Evolutionary conservation across 441 rosid species (phyloP).

Genomic region (Melastoma candidum): DNA sequence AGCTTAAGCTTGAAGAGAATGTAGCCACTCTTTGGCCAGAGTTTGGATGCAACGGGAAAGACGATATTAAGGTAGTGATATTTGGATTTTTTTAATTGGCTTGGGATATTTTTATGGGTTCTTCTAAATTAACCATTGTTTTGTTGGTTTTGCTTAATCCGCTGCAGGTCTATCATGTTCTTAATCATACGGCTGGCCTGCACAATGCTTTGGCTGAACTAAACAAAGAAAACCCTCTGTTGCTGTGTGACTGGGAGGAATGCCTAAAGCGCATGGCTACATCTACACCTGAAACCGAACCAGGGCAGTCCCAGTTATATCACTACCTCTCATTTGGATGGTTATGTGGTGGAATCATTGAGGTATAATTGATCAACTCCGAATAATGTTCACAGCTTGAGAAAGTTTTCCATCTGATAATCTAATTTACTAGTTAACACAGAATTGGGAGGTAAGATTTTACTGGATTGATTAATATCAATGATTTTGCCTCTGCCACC

Average conservation of each 20-base stretch:
- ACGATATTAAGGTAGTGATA: slow-evolving; percentile 53
- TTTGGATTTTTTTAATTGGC: slow-evolving; percentile 4
- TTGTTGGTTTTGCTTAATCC: slow-evolving; percentile 8
- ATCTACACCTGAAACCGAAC: slow-evolving; percentile 71
- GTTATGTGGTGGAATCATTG: slow-evolving; percentile 95
- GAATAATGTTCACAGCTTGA: too few relatives aligned
- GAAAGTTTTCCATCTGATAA: too few relatives aligned
- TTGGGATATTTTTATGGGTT: slow-evolving; percentile 3
- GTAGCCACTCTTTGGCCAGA: slow-evolving; percentile 87
- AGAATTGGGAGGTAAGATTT: too few relatives aligned
- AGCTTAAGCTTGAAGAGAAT: slow-evolving; percentile 67
- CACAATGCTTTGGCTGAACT: slow-evolving; percentile 63
- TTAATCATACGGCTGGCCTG: slow-evolving; percentile 95
- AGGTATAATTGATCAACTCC: slow-evolving; percentile 39
- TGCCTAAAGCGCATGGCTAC: slow-evolving; percentile 61
- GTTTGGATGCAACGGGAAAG: slow-evolving; percentile 69
- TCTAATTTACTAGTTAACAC: too few relatives aligned
- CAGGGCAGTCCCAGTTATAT: slow-evolving; percentile 73
- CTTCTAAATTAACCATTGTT: background rate
- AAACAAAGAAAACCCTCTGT: slow-evolving; percentile 47
- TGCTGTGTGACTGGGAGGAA: slow-evolving; percentile 70
- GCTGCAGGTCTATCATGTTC: slow-evolving; percentile 82
- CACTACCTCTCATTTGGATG: slow-evolving; percentile 90
- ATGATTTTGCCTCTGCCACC: too few relatives aligned
- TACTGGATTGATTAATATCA: too few relatives aligned